These are phyloP conservation scores for Akanthomyces uredinophilus DNA, from an alignment of 2,329 filamentous ascomycete genomes.

Conservation along the genomic window DNA sequence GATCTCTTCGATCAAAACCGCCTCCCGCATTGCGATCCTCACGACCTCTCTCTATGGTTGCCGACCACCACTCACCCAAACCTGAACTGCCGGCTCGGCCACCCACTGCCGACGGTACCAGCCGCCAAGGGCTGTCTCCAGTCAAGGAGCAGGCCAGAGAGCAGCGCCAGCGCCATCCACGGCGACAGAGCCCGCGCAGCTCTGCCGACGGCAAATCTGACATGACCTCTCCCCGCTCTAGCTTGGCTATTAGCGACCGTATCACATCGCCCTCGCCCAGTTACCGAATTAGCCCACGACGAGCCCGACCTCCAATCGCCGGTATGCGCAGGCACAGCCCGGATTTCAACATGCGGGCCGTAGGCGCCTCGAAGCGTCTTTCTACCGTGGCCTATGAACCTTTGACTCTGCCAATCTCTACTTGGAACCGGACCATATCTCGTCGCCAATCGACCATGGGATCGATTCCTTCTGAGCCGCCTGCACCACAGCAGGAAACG, in stretches of 20 bases:
- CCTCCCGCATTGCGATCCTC: constrained; percentile 44
- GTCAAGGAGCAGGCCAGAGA: constrained; percentile 8
- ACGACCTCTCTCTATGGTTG: constrained; percentile 49
- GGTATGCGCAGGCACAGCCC: background rate
- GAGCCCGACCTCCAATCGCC: background rate
- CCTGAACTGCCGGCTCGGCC: constrained; percentile 25
- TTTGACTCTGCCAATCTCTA: background rate
- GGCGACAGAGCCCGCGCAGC: constrained; percentile 4
- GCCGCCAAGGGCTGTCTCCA: constrained; percentile 13
- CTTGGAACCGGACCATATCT: background rate
- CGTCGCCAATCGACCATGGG: background rate
- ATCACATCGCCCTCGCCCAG: background rate
- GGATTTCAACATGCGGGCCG: background rate
- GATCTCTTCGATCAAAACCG: constrained; percentile 31
- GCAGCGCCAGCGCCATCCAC: background rate
- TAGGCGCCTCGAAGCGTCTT: background rate
- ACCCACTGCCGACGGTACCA: constrained; percentile 22
- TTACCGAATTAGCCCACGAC: constrained; percentile 6
- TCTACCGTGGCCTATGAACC: background rate
- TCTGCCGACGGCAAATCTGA: background rate
- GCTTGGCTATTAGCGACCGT: background rate
- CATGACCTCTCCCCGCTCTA: background rate
- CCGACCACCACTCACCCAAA: constrained; percentile 47
- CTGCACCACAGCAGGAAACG: background rate
- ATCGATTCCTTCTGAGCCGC: background rate